Conservation (phyloP, 371 early-diverging fungal species). For the Apophysomyces elegans region DNA sequence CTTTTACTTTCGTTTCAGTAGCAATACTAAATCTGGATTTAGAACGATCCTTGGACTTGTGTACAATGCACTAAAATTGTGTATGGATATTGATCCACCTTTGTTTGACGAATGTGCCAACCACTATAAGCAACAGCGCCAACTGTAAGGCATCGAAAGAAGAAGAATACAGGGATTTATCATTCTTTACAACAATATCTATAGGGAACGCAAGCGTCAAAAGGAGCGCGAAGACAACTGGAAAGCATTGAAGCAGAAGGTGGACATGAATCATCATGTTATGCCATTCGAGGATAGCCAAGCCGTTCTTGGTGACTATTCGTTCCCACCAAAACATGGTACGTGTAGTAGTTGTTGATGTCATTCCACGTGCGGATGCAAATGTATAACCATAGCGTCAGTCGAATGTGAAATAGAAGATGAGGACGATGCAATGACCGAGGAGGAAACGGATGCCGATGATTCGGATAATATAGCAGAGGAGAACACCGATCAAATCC, state of each 20-base stretch:
- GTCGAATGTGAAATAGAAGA: slow-evolving; percentile 15
- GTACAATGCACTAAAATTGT: slow-evolving; percentile 91
- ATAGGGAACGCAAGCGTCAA: slow-evolving; percentile 77
- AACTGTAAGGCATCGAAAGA: slow-evolving; percentile 58
- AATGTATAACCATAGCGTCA: not conserved
- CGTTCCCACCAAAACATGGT: slow-evolving; percentile 36
- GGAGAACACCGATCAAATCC: slow-evolving; percentile 39
- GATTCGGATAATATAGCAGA: slow-evolving; percentile 17
- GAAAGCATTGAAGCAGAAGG: slow-evolving; percentile 48
- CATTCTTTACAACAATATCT: not conserved
- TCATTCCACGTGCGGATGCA: not conserved
- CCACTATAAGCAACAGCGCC: slow-evolving; percentile 79
- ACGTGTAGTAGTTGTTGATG: not conserved
- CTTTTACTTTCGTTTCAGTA: not conserved
- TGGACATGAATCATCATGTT: slow-evolving; percentile 14
- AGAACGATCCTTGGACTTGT: slow-evolving; percentile 93
- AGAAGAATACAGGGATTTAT: not conserved
- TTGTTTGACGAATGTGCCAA: slow-evolving; percentile 91
- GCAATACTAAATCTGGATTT: not conserved
- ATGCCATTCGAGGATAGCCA: not conserved
- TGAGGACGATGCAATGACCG: slow-evolving; percentile 6
- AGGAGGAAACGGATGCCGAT: slow-evolving; percentile 26
- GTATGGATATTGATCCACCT: slow-evolving; percentile 91
- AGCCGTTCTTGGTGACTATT: slow-evolving; percentile 10
- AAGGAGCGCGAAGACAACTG: slow-evolving; percentile 84